Conservation (phyloP, 2,329 filamentous ascomycete genomes). For the Ceratocystis diversiconidia region DNA sequence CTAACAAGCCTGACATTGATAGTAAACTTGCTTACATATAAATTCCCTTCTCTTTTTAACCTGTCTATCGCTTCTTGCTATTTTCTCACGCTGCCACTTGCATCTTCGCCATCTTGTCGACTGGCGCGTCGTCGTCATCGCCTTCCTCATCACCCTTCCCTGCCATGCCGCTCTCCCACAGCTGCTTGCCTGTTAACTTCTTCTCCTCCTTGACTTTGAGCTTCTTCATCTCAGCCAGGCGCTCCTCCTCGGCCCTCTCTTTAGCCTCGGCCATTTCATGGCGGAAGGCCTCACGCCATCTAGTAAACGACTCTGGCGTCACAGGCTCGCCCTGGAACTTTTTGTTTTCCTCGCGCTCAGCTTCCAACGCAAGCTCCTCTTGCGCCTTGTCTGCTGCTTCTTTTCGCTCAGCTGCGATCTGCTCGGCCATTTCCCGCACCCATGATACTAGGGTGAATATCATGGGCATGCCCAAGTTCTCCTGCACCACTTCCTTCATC, state of each 20-base stretch:
- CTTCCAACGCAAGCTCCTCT: constrained; percentile 41
- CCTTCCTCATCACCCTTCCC: constrained; percentile 53
- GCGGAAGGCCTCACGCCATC: constrained; percentile 67
- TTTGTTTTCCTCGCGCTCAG: constrained; percentile 83
- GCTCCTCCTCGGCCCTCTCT: constrained; percentile 55
- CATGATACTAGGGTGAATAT: constrained; percentile 79
- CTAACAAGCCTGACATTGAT: not conserved
- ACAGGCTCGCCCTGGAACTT: constrained; percentile 91
- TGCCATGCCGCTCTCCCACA: constrained; percentile 63
- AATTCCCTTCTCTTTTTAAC: not conserved
- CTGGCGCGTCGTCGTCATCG: constrained; percentile 45
- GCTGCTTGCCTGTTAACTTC: constrained; percentile 56
- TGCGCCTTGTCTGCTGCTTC: constrained; percentile 44
- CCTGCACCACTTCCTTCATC: constrained; percentile 63
- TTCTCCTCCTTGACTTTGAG: constrained; percentile 53
- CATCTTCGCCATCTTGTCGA: constrained; percentile 51
- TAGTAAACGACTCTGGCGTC: constrained; percentile 69
- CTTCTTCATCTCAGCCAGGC: constrained; percentile 70
- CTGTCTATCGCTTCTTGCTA: not conserved
- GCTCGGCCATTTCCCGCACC: constrained; percentile 82
- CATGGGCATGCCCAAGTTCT: constrained; percentile 96
- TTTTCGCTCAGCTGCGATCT: constrained; percentile 60
- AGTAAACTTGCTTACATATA: constrained; percentile 6
- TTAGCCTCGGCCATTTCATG: constrained; percentile 68
- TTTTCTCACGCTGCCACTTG: constrained; percentile 43